phyloP scores from a whole-genome alignment of 257 asterid genomes.

The Nicotiana undulata region DNA sequence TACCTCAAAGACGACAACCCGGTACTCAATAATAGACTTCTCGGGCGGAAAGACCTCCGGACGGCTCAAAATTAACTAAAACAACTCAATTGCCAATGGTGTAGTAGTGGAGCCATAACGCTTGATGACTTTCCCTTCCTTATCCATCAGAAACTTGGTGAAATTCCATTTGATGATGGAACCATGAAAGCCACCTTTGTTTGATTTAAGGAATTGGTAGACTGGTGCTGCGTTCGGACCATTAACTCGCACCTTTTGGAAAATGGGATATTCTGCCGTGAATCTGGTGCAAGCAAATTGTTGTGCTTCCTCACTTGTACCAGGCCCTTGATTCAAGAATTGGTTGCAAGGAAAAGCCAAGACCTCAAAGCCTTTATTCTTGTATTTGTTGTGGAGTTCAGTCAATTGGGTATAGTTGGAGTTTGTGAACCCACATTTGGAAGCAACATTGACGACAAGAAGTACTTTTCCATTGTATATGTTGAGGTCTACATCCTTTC shows the following conservation, averaged over 20 bases:
- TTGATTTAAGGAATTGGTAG: conserved; percentile 70
- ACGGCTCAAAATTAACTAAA: too few species aligned
- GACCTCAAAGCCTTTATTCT: conserved; percentile 72
- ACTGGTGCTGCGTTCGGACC: conserved; percentile 65
- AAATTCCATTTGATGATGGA: conserved; percentile 89
- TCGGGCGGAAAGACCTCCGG: too few species aligned
- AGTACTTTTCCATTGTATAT: conserved; percentile 68
- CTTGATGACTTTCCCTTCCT: conserved; percentile 58
- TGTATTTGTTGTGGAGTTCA: conserved; percentile 49
- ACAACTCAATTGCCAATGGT: conserved; percentile 71
- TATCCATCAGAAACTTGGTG: conserved; percentile 80
- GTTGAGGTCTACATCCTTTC: conserved; percentile 58
- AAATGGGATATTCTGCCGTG: conserved; percentile 83
- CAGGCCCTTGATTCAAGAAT: conserved; percentile 81
- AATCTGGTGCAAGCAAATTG: conserved; percentile 80
- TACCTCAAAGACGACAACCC: too few species aligned
- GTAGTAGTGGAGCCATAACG: conserved; percentile 61
- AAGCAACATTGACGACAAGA: conserved; percentile 92
- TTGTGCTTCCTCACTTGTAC: conserved; percentile 66
- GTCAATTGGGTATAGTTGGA: conserved; percentile 72
- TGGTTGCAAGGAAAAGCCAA: conserved; percentile 94
- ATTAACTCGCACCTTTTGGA: conserved; percentile 74
- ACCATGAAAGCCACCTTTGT: conserved; percentile 50
- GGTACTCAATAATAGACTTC: too few species aligned
- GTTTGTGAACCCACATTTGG: conserved; percentile 80